Evolutionary conservation across 2,329 filamentous ascomycete species (phyloP), one percentile per base, ranked within the genome.

Genomic region (Fusarium sp.): DNA sequence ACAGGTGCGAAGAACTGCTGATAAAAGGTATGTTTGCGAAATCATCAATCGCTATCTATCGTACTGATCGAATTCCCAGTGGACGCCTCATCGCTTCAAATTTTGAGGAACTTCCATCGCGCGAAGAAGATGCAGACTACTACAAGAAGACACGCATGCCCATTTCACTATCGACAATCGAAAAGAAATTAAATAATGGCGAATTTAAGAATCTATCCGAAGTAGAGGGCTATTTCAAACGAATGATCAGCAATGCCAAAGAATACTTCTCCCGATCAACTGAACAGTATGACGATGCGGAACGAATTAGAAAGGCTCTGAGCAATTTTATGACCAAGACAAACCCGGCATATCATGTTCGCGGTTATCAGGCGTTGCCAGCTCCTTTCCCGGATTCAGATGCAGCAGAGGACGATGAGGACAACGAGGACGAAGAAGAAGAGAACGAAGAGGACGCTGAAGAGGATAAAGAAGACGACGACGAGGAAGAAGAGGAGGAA

Each of bases 281-380:
- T 0, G 81, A 88, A 57, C 84, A 91, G 36, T 95, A 91, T 75
- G 90, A 93, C 42, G 93, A 97, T 80, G 93, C 94, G 10, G 94
- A 97, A 78, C 88, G 93, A 47, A 87, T 97, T 44, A 87, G 94
- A 45, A 97, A 97, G 79, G 90, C 93, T 4, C 85, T 95, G 39
- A 94, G 91, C 76, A 95, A 94, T 73, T 93, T 89, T 77, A 97
- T 97, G 93, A 90, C 89, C 56, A 91, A 91, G 77, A 86, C 90
- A 71, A 97, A 97, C 72, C 93, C 94, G 15, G 92, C 92, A 17
- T 97, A 97, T 77, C 87, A 88, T 65, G 82, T 84, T 17, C 83
- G 85, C 23, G 82, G 81, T 45, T 96, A 96, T 74, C 85, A 87
- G 62, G 90, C 91, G 7, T 83, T 91, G 44, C 86, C 93, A 7